Base-by-base conservation (phyloP, 2,329 filamentous ascomycete genomes). In the Sporothrix schenckii region DNA sequence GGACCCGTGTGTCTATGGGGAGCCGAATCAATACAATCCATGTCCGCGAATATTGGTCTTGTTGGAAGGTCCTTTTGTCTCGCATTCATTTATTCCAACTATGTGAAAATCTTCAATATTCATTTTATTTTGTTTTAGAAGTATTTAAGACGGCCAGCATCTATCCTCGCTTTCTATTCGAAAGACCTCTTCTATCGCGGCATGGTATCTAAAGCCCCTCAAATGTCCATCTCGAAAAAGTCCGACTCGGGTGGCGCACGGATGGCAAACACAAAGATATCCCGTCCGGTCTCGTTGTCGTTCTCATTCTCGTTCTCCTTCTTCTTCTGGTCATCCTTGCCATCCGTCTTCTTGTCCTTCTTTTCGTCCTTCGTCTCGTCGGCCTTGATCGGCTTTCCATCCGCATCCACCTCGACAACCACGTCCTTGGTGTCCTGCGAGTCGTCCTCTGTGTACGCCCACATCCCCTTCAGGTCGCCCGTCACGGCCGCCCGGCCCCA, bases 381-480 rank as follows among this genome's bases (percentile, higher is more conserved):
- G 70, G 79, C 77, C 74, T 82, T 81, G 39, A 85, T 75, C 0
- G 82, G 78, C 41, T 82, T 82, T 0, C 85, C 85, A 6, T 85
- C 73, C 0, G 77, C 80, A 60, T 86, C 86, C 1, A 88, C 77
- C 69, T 87, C 85, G 1, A 88, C 85, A 0, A 88, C 80, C 1
- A 86, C 82, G 61, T 88, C 86, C 53, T 81, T 76, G 0, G 80
- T 84, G 73, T 88, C 87, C 2, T 88, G 78, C 69, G 81, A 86
- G 3, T 86, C 86, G 73, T 89, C 87, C 78, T 98, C 94, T 0
- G 89, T 93, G 77, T 94, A 98, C 2, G 83, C 83, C 91, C 92
- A 96, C 87, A 98, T 90, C 54, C 89, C 80, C 66, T 82, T 83
- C 2, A 94, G 73, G 76, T 98, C 93, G 2, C 93, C 91, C 13